These are phyloP conservation scores for Kandelia obovata DNA, from an alignment of 345 rosid genomes.

Conservation along the genomic window DNA sequence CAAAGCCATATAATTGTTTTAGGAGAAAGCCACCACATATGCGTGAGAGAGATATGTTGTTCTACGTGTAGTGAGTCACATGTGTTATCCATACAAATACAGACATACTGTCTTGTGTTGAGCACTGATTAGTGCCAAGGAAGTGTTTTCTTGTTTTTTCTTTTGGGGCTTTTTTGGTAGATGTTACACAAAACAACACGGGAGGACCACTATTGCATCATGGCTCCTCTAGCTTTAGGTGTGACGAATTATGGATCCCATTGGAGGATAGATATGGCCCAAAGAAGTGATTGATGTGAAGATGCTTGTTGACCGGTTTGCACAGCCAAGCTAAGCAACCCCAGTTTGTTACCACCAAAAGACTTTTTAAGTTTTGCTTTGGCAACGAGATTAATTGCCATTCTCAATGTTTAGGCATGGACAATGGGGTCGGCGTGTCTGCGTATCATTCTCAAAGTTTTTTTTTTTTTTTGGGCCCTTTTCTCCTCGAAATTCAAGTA, in stretches of 20 bases:
- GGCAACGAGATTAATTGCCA: no score
- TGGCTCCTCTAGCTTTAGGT: constrained; percentile 15
- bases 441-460: no score
- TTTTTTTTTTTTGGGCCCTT: no score
- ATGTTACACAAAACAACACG: constrained; percentile 3
- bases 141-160: not conserved
- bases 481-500: no score
- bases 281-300: no score
- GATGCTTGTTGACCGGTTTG: no score
- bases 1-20: constrained; percentile 8
- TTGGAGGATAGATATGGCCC: not conserved
- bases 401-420: no score
- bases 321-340: no score
- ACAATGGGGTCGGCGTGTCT: no score
- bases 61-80: not conserved
- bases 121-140: not conserved
- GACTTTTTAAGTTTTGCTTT: no score
- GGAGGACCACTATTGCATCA: constrained; percentile 23
- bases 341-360: no score
- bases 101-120: not conserved
- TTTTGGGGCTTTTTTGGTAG: not conserved
- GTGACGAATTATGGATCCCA: not conserved
- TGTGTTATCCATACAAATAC: not conserved
- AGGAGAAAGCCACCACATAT: constrained; percentile 1
- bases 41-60: not conserved